Conservation (phyloP, 2,329 filamentous ascomycete species). For the Pseudonectria buxi region DNA sequence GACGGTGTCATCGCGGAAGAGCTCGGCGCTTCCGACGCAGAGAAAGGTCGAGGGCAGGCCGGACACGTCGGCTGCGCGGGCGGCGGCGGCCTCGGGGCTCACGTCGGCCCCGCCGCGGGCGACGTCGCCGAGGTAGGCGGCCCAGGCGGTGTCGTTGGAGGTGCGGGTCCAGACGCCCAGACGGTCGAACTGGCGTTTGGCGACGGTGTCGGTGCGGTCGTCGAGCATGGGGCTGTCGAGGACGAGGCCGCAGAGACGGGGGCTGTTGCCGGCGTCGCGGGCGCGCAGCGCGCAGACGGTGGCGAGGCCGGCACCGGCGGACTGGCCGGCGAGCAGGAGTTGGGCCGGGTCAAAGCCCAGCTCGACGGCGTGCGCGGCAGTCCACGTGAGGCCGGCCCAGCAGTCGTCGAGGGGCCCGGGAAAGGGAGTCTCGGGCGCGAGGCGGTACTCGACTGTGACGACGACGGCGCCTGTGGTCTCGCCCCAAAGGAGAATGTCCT, state of each 20-base stretch:
- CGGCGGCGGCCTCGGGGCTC: conserved; percentile 30
- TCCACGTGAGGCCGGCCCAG: conserved; percentile 28
- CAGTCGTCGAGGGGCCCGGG: conserved; percentile 18
- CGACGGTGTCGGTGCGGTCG: conserved; percentile 29
- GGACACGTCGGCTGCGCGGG: conserved; percentile 27
- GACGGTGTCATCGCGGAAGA: conserved; percentile 36
- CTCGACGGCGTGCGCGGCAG: conserved; percentile 28
- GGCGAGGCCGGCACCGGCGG: conserved; percentile 36
- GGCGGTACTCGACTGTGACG: conserved; percentile 21
- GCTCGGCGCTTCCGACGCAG: conserved; percentile 35
- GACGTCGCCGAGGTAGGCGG: conserved; percentile 29
- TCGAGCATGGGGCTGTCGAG: conserved; percentile 43
- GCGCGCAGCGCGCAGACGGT: conserved; percentile 32
- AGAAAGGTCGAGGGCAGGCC: conserved; percentile 38
- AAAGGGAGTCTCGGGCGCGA: conserved; percentile 18
- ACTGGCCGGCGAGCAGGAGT: conserved; percentile 36
- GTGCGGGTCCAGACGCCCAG: conserved; percentile 29
- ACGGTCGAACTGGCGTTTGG: conserved; percentile 25
- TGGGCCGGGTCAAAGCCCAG: conserved; percentile 34
- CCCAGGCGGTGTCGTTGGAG: conserved; percentile 36
- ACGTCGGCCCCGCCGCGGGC: conserved; percentile 27
- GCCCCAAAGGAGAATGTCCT: conserved; percentile 12
- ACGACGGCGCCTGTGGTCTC: conserved; percentile 12
- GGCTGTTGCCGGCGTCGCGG: conserved; percentile 23
- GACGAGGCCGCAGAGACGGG: conserved; percentile 32